These are phyloP conservation scores for Chernovozyma aurita DNA, from an alignment of 1,139 yeast genomes.

Conservation along the genomic window DNA sequence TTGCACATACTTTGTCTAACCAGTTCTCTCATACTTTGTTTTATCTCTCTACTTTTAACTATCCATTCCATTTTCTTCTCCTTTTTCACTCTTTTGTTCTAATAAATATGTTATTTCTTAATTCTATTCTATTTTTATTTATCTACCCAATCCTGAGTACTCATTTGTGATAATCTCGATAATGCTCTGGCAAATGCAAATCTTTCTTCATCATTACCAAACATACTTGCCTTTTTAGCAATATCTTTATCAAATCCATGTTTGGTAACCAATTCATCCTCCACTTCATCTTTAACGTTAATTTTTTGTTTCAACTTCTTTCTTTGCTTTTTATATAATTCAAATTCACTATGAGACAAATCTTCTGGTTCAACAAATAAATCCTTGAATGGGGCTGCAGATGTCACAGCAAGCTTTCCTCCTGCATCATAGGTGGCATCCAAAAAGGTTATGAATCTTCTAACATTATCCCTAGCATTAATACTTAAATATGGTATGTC, in stretches of 20 bases:
- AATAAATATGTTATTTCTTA: no score
- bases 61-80: no score
- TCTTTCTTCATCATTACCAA: slow-evolving; percentile 85
- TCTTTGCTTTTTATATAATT: slow-evolving; percentile 29
- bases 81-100: no score
- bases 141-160: slow-evolving; percentile 88
- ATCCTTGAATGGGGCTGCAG: slow-evolving; percentile 79
- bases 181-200: slow-evolving; percentile 96
- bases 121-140: no score
- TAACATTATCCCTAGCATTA: slow-evolving; percentile 73
- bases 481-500: slow-evolving; percentile 86
- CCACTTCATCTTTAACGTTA: slow-evolving; percentile 36
- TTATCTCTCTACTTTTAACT: no score
- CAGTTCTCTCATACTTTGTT: no score
- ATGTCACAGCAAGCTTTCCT: slow-evolving; percentile 82
- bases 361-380: slow-evolving; percentile 84
- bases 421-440: slow-evolving; percentile 94
- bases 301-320: slow-evolving; percentile 29
- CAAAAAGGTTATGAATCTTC: slow-evolving; percentile 87
- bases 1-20: no score
- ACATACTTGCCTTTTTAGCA: slow-evolving; percentile 76
- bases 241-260: slow-evolving; percentile 73
- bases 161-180: slow-evolving; percentile 88
- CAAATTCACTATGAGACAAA: slow-evolving; percentile 50
- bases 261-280: slow-evolving; percentile 60